Conservation (phyloP, 2,329 filamentous ascomycete species). For the Thielaviopsis punctulata region DNA sequence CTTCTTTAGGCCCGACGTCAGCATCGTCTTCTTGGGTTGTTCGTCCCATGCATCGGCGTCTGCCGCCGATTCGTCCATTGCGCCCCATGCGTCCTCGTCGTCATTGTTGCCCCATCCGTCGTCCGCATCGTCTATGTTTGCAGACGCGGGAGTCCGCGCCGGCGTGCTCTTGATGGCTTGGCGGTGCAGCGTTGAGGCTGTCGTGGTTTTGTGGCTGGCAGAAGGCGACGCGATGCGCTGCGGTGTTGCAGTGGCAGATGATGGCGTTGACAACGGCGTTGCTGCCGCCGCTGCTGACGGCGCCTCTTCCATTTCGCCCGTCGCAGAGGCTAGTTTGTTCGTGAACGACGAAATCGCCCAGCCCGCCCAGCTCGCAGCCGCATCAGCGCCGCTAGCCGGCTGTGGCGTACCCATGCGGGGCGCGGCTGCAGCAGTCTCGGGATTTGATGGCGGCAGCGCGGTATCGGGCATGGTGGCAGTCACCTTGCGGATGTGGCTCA, state of each 20-base stretch:
- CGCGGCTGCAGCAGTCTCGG: constrained; percentile 31
- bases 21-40: constrained; percentile 14
- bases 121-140: constrained; percentile 33
- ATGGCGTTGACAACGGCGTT: background rate
- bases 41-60: constrained; percentile 24
- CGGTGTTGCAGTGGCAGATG: constrained; percentile 23
- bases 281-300: constrained; percentile 19
- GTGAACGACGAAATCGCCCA: constrained; percentile 99
- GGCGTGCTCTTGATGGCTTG: constrained; percentile 40
- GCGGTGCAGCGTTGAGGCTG: constrained; percentile 41
- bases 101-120: constrained; percentile 4
- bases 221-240: constrained; percentile 25
- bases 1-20: constrained; percentile 16
- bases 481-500: constrained; percentile 67
- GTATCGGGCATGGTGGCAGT: constrained; percentile 65
- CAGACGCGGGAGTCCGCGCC: constrained; percentile 22
- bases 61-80: constrained; percentile 38
- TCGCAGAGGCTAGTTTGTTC: constrained; percentile 72
- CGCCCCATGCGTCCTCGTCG: constrained; percentile 60
- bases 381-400: constrained; percentile 22
- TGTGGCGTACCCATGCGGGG: constrained; percentile 71
- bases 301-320: constrained; percentile 63
- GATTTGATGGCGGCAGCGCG: constrained; percentile 47
- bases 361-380: constrained; percentile 59
- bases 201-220: constrained; percentile 24